Evolutionary conservation across 495 filamentous ascomycete genomes (phyloP).

Genomic region (Amorphotheca resinae): DNA sequence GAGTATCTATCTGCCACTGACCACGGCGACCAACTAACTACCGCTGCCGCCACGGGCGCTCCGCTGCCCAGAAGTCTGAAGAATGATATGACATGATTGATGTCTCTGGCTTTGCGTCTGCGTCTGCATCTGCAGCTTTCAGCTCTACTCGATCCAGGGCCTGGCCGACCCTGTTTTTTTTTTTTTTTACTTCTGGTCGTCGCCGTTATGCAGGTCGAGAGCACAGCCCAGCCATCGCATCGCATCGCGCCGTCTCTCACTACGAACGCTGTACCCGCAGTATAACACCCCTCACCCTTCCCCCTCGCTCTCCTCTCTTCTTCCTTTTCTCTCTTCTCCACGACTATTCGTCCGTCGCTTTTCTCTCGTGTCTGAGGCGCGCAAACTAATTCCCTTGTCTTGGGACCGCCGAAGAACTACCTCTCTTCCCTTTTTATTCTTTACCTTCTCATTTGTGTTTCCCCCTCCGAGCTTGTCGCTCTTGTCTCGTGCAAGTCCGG

Average conservation of each 20-base stretch:
- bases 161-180: no score
- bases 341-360: conserved; percentile 1
- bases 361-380: conserved; percentile 16
- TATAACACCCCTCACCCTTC: neutral
- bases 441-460: conserved; percentile 20
- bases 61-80: no score
- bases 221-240: neutral
- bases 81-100: no score
- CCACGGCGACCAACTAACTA: no score
- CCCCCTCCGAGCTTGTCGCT: no score
- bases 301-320: neutral
- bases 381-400: conserved; percentile 46
- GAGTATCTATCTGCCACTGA: no score
- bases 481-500: conserved; percentile 21
- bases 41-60: no score
- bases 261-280: no score
- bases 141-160: no score
- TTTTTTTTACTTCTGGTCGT: neutral
- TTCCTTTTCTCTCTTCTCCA: neutral
- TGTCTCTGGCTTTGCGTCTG: no score
- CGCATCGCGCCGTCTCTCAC: no score
- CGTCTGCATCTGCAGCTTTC: neutral
- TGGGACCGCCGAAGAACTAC: conserved; percentile 37
- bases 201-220: neutral
- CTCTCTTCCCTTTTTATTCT: conserved; percentile 34